A percentile compares a stretch with the other conserved stretches of the same genome.
These are phyloP conservation scores for Boletus sensibilis DNA, from an alignment of 768 basidiomycete species.

Conservation along the genomic window DNA sequence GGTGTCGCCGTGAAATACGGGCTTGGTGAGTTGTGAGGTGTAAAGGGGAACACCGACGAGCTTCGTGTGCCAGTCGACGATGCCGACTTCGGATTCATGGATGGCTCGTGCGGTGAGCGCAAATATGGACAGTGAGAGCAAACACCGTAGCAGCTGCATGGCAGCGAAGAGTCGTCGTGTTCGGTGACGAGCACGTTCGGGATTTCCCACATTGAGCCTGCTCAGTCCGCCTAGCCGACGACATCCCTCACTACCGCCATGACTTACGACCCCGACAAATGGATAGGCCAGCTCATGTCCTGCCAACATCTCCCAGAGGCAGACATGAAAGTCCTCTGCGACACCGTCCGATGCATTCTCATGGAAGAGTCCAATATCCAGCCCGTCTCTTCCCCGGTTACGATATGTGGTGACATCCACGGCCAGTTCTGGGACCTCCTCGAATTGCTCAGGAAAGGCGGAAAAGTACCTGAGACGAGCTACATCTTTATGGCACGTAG, in stretches of 20 bases:
- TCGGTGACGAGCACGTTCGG: not conserved
- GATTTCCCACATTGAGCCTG: constrained; percentile 18
- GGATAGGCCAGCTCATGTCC: constrained; percentile 84
- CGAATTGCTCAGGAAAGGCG: constrained; percentile 84
- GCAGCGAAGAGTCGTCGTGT: not conserved
- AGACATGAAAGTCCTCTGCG: constrained; percentile 92
- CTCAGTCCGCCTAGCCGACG: not conserved
- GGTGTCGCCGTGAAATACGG: constrained; percentile 59
- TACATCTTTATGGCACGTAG: constrained; percentile 95
- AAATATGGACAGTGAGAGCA: constrained; percentile 17
- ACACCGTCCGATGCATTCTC: constrained; percentile 81
- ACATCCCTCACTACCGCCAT: constrained; percentile 18
- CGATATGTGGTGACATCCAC: constrained; percentile 94
- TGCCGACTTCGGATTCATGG: constrained; percentile 73
- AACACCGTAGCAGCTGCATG: constrained; percentile 21
- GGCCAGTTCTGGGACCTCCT: constrained; percentile 98
- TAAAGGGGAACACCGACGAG: constrained; percentile 72
- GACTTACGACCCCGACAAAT: constrained; percentile 62
- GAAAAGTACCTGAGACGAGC: constrained; percentile 81
- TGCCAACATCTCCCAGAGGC: constrained; percentile 88
- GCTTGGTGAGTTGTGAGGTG: constrained; percentile 49
- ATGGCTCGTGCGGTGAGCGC: constrained; percentile 43
- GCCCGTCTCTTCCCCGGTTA: constrained; percentile 92
- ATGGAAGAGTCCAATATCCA: constrained; percentile 98
- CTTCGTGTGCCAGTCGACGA: constrained; percentile 85